phyloP scores from a whole-genome alignment of 768 basidiomycete species.

The Thelephora ganbajun region DNA sequence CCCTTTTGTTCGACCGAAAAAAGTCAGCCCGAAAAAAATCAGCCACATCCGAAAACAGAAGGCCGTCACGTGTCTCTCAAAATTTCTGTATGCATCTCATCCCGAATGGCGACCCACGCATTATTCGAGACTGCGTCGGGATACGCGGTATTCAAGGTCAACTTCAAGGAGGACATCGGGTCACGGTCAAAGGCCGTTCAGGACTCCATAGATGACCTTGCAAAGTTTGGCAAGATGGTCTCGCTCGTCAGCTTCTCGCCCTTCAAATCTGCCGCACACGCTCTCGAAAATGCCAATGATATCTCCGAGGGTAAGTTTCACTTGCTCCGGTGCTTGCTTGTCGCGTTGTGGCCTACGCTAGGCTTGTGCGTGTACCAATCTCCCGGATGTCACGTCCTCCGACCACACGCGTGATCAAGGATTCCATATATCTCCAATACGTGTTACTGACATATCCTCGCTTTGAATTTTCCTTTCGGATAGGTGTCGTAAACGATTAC shows the following conservation, averaged over 20 bases:
- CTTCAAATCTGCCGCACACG: slow-evolving; percentile 87
- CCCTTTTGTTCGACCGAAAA: no score
- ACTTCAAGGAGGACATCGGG: slow-evolving; percentile 78
- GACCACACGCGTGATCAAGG: neutral
- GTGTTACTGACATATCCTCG: no score
- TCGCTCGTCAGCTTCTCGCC: slow-evolving; percentile 82
- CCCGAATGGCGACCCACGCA: slow-evolving; percentile 62
- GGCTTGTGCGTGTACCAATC: no score
- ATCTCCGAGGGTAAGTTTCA: slow-evolving; percentile 72
- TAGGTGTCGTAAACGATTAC: slow-evolving; percentile 79
- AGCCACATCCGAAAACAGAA: no score
- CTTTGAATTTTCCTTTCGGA: neutral
- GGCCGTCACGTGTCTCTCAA: no score
- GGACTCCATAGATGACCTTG: slow-evolving; percentile 73
- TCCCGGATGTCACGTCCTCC: no score
- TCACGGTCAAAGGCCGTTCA: slow-evolving; percentile 67
- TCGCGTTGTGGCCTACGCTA: neutral
- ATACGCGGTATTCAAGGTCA: slow-evolving; percentile 84
- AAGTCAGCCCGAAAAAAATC: no score
- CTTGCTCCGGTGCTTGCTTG: neutral
- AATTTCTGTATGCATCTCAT: no score
- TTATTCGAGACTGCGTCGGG: slow-evolving; percentile 92
- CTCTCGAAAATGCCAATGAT: slow-evolving; percentile 92
- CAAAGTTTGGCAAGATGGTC: slow-evolving; percentile 89
- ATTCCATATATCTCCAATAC: no score